Conservation (phyloP, 225 moss, liverwort and hornwort genomes). For the Sphagnum tenellum region DNA sequence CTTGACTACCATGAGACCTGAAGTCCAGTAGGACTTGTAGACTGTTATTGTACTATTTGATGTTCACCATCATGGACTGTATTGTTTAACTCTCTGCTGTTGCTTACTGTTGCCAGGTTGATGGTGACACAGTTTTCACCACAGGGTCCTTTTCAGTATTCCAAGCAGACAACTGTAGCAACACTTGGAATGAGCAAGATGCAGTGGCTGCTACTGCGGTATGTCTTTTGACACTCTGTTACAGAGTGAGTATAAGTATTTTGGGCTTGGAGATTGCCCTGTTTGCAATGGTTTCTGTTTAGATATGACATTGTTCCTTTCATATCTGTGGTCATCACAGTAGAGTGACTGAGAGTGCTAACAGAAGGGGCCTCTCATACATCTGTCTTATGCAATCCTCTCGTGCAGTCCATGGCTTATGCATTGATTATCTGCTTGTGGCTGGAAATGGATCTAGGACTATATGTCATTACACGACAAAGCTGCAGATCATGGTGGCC, state of each 20-base stretch:
- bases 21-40: too few species aligned
- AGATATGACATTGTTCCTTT: too few species aligned
- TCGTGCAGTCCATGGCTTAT: not conserved
- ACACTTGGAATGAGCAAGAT: conserved; percentile 79
- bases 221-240: conserved; percentile 1
- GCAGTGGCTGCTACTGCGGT: conserved; percentile 69
- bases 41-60: too few species aligned
- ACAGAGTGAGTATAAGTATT: not conserved
- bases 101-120: conserved; percentile 37
- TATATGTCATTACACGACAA: conserved; percentile 58
- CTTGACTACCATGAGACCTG: too few species aligned
- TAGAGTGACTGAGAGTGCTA: too few species aligned
- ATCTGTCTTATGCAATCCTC: too few species aligned
- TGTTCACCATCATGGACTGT: not conserved
- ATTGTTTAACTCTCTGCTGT: not conserved
- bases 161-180: conserved; percentile 64
- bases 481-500: conserved; percentile 18
- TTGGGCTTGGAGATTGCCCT: too few species aligned
- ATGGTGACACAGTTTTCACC: conserved; percentile 77
- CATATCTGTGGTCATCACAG: too few species aligned
- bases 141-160: conserved; percentile 80
- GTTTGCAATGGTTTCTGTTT: too few species aligned
- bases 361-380: too few species aligned
- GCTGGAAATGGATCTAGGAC: conserved; percentile 34
- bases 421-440: too few species aligned